These are phyloP conservation scores for Corchorus olitorius DNA, from an alignment of 345 rosid genomes.

Conservation along the genomic window DNA sequence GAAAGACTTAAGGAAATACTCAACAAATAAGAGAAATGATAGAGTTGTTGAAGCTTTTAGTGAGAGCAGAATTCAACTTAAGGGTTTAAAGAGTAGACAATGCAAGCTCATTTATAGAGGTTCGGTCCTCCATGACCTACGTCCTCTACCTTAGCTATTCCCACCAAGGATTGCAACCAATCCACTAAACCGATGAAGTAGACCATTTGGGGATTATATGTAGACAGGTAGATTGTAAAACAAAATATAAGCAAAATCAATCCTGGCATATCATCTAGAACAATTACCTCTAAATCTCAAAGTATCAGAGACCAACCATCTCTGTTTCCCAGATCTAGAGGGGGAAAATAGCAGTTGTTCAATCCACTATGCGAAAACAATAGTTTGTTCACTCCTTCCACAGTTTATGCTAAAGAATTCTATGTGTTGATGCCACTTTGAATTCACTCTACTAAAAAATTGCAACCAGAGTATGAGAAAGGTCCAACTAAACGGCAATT, in stretches of 20 bases:
- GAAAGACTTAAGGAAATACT: no score
- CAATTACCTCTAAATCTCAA: conserved; percentile 32
- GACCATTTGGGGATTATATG: not conserved
- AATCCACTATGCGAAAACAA: conserved; percentile 12
- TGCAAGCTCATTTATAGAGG: no score
- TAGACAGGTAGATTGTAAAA: not conserved
- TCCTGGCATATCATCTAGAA: not conserved
- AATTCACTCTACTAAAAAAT: conserved; percentile 19
- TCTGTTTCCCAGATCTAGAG: conserved; percentile 19
- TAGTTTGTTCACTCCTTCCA: conserved; percentile 16
- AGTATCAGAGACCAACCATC: conserved; percentile 17
- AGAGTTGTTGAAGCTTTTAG: no score
- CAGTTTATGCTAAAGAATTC: not conserved
- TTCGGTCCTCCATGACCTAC: no score
- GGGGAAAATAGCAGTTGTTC: conserved; percentile 8
- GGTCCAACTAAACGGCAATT: conserved; percentile 14
- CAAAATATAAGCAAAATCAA: conserved; percentile 8
- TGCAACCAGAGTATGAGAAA: conserved; percentile 3
- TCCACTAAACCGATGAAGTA: no score
- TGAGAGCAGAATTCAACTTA: no score
- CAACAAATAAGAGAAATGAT: no score
- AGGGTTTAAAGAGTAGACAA: no score
- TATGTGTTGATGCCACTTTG: not conserved
- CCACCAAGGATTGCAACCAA: no score
- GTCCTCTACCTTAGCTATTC: no score